Evolutionary conservation across 2,329 filamentous ascomycete genomes (phyloP).

Genomic region (Colletotrichum sp.): DNA sequence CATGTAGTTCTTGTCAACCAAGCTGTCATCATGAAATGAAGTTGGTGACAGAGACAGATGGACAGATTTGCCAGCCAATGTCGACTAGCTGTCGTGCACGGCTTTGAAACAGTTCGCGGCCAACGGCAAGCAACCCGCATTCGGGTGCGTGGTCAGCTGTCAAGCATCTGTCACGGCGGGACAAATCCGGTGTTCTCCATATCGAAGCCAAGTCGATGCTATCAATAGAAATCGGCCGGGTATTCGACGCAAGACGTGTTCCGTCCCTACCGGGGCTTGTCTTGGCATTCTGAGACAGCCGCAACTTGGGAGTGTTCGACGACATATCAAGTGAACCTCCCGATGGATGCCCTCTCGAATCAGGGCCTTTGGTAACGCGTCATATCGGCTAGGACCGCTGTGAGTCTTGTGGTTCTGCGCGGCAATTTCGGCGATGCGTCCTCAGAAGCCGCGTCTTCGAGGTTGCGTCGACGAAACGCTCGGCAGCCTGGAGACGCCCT

Average conservation of each 20-base stretch:
- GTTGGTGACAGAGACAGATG: background rate
- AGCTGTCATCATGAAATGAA: background rate
- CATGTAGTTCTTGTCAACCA: background rate
- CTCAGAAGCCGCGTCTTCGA: background rate
- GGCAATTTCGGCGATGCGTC: background rate
- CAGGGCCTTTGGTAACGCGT: background rate
- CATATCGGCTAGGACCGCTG: background rate
- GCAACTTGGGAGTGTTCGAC: background rate
- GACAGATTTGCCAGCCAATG: background rate
- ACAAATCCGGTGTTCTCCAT: background rate
- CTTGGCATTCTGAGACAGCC: conserved; percentile 20
- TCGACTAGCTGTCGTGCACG: background rate
- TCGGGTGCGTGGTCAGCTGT: background rate
- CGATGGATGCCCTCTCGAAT: background rate
- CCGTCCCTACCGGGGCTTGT: conserved; percentile 21
- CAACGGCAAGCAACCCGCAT: background rate
- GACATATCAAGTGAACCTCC: conserved; percentile 5
- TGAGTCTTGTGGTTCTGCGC: background rate
- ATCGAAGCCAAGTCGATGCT: background rate
- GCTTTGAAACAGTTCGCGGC: background rate
- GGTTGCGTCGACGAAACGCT: background rate
- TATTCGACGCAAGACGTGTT: conserved; percentile 40
- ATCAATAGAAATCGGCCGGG: conserved; percentile 22
- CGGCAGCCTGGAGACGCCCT: background rate
- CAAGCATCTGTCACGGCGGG: background rate